Evolutionary conservation across 768 basidiomycete genomes (phyloP), one percentile per base, ranked within the genome.

Genomic region (Dentipellis sp.): DNA sequence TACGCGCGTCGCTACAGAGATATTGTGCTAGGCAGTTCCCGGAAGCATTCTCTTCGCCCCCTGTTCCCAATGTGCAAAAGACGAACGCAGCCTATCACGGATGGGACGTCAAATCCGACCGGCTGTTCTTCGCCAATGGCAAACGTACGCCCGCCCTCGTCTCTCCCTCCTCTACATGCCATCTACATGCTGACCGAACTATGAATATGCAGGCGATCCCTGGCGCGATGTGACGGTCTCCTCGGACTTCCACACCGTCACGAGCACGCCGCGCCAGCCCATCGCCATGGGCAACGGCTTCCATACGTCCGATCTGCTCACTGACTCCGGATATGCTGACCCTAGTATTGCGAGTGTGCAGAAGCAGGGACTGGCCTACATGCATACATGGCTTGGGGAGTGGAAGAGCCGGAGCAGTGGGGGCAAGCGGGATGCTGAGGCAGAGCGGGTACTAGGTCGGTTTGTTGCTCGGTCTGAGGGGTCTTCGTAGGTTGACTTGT

Each of bases 211-310:
- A 87, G 85, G 83, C 46, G 86, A 88, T 62, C 86, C 87, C 16
- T 88, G 86, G 86, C 75, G 79, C 51, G 81, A 83, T 54, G 78
- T 81, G 6, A 88, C 86, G 0, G 72, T 87, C 5, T 87, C 86
- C 3, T 79, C 85, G 0, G 75, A 78, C 21, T 72, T 72, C 11
- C 70, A 75, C 17, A 58, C 67, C 56, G 70, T 77, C 52, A 40
- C 64, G 19, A 84, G 77, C 64, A 84, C 80, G 3, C 54, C 74
- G 0, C 65, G 65, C 1, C 83, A 84, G 61, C 81, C 82, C 0
- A 82, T 88, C 53, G 76, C 71, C 14, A 65, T 79, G 11, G 70
- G 80, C 22, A 76, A 84, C 59, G 86, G 82, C 0, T 88, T 84
- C 75, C 86, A 88, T 61, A 78, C 77, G 64, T 82, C 85, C 16